These are phyloP conservation scores for Phytophthora gonapodyides DNA, from an alignment of 352 stramenopile species.

Conservation along the genomic window DNA sequence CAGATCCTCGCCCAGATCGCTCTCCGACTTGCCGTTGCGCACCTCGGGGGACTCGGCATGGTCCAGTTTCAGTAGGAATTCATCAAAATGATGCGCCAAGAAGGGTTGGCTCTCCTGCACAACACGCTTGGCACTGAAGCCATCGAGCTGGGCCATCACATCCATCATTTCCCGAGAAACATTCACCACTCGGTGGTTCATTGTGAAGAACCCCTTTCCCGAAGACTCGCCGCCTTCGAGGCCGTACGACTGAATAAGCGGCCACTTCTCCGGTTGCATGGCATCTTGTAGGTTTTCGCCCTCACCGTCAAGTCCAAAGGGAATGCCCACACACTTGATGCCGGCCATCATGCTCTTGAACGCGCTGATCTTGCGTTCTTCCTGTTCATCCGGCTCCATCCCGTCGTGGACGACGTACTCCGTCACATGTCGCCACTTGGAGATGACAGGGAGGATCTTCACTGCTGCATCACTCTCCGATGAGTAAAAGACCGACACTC, in stretches of 20 bases:
- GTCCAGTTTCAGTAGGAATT: conserved; percentile 75
- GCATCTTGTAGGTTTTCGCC: conserved; percentile 46
- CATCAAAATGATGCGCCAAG: conserved; percentile 59
- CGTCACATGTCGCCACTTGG: conserved; percentile 66
- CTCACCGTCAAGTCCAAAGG: conserved; percentile 46
- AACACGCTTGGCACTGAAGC: conserved; percentile 58
- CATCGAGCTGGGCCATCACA: conserved; percentile 52
- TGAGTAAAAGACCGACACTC: conserved; percentile 65
- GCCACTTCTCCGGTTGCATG: conserved; percentile 78
- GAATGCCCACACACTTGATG: conserved; percentile 55
- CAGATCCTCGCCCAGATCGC: conserved; percentile 66
- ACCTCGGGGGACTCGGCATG: conserved; percentile 53
- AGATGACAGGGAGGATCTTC: conserved; percentile 69
- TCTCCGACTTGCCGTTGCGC: conserved; percentile 50
- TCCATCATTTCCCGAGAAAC: conserved; percentile 43
- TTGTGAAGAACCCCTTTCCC: conserved; percentile 74
- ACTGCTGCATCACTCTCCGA: conserved; percentile 65
- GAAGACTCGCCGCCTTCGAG: conserved; percentile 44
- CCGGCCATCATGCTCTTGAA: conserved; percentile 67
- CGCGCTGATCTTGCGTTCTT: conserved; percentile 64
- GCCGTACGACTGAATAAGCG: conserved; percentile 71
- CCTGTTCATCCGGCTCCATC: conserved; percentile 72
- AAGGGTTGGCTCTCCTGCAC: conserved; percentile 58
- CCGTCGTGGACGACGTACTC: conserved; percentile 69
- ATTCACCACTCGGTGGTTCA: conserved; percentile 73